Evolutionary conservation across 2,329 filamentous ascomycete genomes (phyloP), one percentile per base, ranked within the genome.

Genomic region (Fusarium dimerum): DNA sequence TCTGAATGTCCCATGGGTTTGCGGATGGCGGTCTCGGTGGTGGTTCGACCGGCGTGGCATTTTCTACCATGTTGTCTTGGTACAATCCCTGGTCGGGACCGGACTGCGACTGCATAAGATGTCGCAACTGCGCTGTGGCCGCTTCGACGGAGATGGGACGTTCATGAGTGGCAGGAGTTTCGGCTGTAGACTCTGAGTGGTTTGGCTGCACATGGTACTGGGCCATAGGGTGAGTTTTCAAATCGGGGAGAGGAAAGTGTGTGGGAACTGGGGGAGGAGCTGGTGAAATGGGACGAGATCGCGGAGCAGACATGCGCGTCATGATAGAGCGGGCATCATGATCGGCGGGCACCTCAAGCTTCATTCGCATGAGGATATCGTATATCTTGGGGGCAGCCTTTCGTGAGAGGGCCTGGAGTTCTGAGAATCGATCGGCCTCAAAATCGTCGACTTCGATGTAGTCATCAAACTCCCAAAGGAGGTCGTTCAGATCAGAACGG

Each of bases 391-490:
- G 74, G 2, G 80, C 79, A 1, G 76, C 73, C 46, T 75, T 76
- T 48, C 79, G 74, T 15, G 78, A 78, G 6, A 75, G 61, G 38
- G 73, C 72, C 60, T 78, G 77, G 5, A 83, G 68, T 56, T 79
- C 73, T 16, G 71, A 65, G 48, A 78, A 84, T 54, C 78, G 79
- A 16, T 71, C 72, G 26, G 70, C 65, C n/a, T 83, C 78, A 54
- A 83, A 84, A 20, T 72, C 72, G 34, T 79, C 76, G 13, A 68
- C 59, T 45, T 80, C 77, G 54, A 78, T 66, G 56, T 72, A 82
- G 48, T 84, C 80, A 50, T 84, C 81, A 58, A 84, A 83, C 47
- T 80, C 80, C 75, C 80, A 84, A 7, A 83, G 66, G 20, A 82
- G 61, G 43, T 79, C 74, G 52, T 73, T 77, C 40, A 84, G 69